These are phyloP conservation scores for Truncatella angustata DNA, from an alignment of 2,329 filamentous ascomycete genomes.

Conservation along the genomic window DNA sequence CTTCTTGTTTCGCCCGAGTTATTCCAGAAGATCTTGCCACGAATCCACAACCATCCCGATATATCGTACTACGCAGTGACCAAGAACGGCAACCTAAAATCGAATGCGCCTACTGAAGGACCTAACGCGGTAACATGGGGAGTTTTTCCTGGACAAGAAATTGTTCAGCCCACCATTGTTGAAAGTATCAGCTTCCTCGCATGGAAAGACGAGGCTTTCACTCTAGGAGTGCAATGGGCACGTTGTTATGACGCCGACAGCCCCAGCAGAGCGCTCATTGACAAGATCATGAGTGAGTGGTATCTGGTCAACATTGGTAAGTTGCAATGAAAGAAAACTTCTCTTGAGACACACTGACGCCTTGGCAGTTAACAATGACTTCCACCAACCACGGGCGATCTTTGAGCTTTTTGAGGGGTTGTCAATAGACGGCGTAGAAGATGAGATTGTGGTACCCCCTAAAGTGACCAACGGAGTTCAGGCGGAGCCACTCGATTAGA, in stretches of 20 bases:
- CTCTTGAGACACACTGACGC: neutral
- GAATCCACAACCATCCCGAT: slow-evolving; percentile 75
- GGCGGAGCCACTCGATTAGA: slow-evolving; percentile 23
- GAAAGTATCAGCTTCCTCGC: slow-evolving; percentile 96
- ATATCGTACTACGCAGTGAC: slow-evolving; percentile 95
- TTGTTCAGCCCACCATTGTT: slow-evolving; percentile 99
- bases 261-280: slow-evolving; percentile 76
- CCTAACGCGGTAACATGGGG: slow-evolving; percentile 99
- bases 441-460: slow-evolving; percentile 23
- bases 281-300: slow-evolving; percentile 85
- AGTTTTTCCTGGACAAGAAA: slow-evolving; percentile 97
- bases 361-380: slow-evolving; percentile 86
- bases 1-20: slow-evolving; percentile 80
- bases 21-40: slow-evolving; percentile 71
- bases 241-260: slow-evolving; percentile 79
- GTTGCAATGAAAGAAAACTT: slow-evolving; percentile 25
- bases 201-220: slow-evolving; percentile 98
- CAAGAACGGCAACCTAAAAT: slow-evolving; percentile 75
- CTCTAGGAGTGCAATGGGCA: slow-evolving; percentile 89
- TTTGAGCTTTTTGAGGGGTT: slow-evolving; percentile 85
- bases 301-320: slow-evolving; percentile 92
- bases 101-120: slow-evolving; percentile 80
- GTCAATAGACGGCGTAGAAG: slow-evolving; percentile 62
- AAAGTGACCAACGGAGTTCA: slow-evolving; percentile 24
- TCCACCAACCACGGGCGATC: slow-evolving; percentile 78